phyloP scores from a whole-genome alignment of 495 filamentous ascomycete species.

The Sporormia fimetaria region DNA sequence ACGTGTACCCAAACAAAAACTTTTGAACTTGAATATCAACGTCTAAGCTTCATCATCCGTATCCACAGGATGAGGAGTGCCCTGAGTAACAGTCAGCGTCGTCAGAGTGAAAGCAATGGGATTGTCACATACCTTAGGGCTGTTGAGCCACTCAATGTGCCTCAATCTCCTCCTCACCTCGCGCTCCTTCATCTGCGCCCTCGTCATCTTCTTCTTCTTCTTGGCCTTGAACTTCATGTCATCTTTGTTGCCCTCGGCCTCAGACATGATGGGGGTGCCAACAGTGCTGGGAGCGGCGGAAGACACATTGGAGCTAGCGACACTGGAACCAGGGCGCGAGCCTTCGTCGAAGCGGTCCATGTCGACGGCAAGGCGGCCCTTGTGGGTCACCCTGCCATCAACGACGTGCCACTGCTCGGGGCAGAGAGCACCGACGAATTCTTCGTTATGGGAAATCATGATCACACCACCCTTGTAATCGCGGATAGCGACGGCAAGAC shows the following conservation, averaged over 20 bases:
- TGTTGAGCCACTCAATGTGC: constrained; percentile 89
- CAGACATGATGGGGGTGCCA: constrained; percentile 68
- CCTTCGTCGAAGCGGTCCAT: constrained; percentile 82
- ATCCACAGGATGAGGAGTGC: constrained; percentile 36
- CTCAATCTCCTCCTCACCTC: constrained; percentile 79
- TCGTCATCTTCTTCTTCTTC: constrained; percentile 98
- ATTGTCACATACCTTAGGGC: constrained; percentile 33
- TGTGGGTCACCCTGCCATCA: constrained; percentile 74
- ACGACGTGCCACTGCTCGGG: constrained; percentile 90
- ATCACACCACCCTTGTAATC: constrained; percentile 97
- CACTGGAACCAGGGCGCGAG: constrained; percentile 47
- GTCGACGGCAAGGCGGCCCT: constrained; percentile 60
- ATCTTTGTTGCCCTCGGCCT: constrained; percentile 59
- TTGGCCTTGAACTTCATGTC: constrained; percentile 87
- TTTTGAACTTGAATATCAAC: too few relatives aligned
- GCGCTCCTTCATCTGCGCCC: constrained; percentile 85
- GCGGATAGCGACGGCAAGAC: constrained; percentile 87
- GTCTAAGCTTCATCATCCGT: constrained; percentile 35
- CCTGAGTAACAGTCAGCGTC: constrained; percentile 22
- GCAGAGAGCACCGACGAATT: constrained; percentile 91
- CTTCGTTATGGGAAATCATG: constrained; percentile 99
- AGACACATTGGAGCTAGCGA: constrained; percentile 39
- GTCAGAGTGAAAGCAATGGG: not conserved
- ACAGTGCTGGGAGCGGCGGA: constrained; percentile 46
- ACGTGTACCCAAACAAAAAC: not conserved